Evolutionary conservation across 1,139 yeast genomes (phyloP), one percentile per base, ranked within the genome.

Genomic region (Lodderomyces orthopsilosis): DNA sequence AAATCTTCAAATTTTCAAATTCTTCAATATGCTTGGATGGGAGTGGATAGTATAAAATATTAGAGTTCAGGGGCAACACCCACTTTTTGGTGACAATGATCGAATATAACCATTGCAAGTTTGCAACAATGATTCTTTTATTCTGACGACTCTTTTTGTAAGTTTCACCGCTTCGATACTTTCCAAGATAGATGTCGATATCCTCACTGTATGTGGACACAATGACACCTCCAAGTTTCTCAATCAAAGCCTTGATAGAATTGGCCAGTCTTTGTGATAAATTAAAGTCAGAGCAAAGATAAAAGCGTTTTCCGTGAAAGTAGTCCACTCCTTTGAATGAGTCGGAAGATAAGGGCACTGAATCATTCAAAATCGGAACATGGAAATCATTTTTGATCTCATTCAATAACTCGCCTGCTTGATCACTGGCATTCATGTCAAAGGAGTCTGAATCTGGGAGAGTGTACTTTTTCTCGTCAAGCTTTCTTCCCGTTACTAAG

Each of bases 41-140:
- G n/a, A 73, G 65, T 0, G 98, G 97, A 54, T 81, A 81, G 54
- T 85, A 90, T 10, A 90, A 68, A 30, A 90, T 62, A 46, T 76
- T 79, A 3, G 74, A 64, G 43, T 65, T 62, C 9, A 62, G 56
- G 0, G 96, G 95, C 4, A 74, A 59, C 1, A 70, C 62, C 82
- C 88, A 87, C 41, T 66, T 61, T 34, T 74, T 68, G 42, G 75
- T 71, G 17, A 79, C 72, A 37, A 84, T 61, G 68, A 87, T 75
- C 62, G 80, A 75, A 54, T 82, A 84, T 1, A 90, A 61, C 97
- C 97, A 90, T 35, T 75, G 72, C 27, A 85, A 57, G 52, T 82
- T 87, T 0, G 93, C 97, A 14, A 83, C 79, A 4, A 66, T 57
- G 24, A 73, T 53, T 19, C 62, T 41, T 2, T 53, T 48, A 10